Evolutionary conservation across 805 yeast genomes (phyloP), one percentile per base, ranked within the genome.

Genomic region (Hyphopichia homilentoma): DNA sequence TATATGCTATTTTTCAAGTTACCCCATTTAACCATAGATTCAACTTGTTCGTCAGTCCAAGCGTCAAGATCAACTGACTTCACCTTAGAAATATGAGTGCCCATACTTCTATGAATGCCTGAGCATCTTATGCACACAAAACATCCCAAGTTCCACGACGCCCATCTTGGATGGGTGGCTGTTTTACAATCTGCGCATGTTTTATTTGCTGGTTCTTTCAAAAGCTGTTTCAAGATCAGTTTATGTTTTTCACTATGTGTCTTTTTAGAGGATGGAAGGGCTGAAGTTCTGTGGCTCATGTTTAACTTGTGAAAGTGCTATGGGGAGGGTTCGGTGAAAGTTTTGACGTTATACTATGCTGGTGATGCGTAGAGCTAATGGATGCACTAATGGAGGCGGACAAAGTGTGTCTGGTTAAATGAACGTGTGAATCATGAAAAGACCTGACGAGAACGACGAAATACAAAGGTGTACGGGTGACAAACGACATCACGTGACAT

Each of bases 141-240:
- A 35, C 93, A 78, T 16, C 98, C 98, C 33, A 90, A 59, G 47
- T 83, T 88, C 96, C 97, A 90, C 13, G 94, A 81, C 7, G 97
- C 96, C 98, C 98, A 90, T 34, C 97, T 73, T 15, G 98, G 98
- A 58, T 90, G 95, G 21, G 82, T 73, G 9, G 90, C 74, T 0
- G 79, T 73, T 57, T 93, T 90, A 62, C 98, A 90, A 59, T 90
- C 98, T 2, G 89, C 95, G 58, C 98, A 90, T 27, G 65, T 56
- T 49, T 75, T 77, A 66, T 93, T 93, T 22, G 77, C 77, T 1
- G 79, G 79, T 47, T 87, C 96, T 37, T 77, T 79, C 27, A 93
- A 72, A 20, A 93, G 69, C 20, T 81, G 77, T 57, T 79, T 79
- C 41, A 93, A 67, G 25, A 86, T 81, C 52, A 77, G 83, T 56